Evolutionary conservation across 148 eudicot species (phyloP), one percentile per base, ranked within the genome.

Genomic region (Persicaria maculosa): DNA sequence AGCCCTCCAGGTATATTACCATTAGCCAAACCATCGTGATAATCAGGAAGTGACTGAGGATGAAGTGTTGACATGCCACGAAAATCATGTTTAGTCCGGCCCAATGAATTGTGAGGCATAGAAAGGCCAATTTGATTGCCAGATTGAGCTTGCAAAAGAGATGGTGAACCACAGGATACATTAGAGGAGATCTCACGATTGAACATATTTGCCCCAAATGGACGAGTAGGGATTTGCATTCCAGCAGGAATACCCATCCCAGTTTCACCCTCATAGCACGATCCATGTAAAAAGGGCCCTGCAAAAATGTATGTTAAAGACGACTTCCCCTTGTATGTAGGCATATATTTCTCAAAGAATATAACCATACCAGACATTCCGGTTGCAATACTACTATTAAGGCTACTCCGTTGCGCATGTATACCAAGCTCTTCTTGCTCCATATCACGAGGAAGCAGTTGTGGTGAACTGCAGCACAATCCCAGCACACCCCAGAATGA

Each of bases 31-130:
- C 87, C 85, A 71, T 85, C 88, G 71, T 74, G 85, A 77, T 82
- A 84, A 40, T 82, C 89, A 4, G 93, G 90, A 45, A 81, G 84
- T 36, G 97, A 89, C 82, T 83, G 86, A 76, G 90, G 90, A 83
- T 85, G 84, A 80, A 86, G 82, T 75, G 55, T 78, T 25, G 75
- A 74, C 59, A 73, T 40, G 53, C 83, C 84, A 17, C 68, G 85
- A 15, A 79, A 77, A 71, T 82, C 88, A 77, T 77, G 77, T 19
- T 80, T 82, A 47, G 74, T 74, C 62, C 82, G 87, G 75, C 71
- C 75, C 58, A 62, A 79, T 47, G 81, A 77, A 69, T 76, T 83
- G 50, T 80, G 74, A 71, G 87, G 71, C 55, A 85, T 85, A 48
- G 82, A 68, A 68, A 85, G 20, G 77, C 72, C 81, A 65, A 88